These are phyloP conservation scores for Cercophora sp. DNA, from an alignment of 495 filamentous ascomycete species.

Conservation along the genomic window DNA sequence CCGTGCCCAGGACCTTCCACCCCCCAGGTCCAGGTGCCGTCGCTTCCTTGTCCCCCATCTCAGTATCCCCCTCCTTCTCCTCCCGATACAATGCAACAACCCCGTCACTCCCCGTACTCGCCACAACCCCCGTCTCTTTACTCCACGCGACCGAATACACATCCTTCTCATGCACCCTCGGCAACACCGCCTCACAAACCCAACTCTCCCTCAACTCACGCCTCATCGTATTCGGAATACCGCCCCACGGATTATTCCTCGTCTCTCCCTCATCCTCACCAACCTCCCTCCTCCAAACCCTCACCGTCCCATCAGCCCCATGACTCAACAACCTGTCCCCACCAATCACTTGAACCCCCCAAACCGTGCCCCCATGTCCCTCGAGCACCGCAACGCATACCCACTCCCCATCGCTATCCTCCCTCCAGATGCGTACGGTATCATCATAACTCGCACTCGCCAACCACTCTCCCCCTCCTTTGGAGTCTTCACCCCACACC, in stretches of 20 bases:
- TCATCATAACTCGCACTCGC: slow-evolving; percentile 90
- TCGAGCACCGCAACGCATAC: slow-evolving; percentile 76
- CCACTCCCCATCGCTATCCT: slow-evolving; percentile 88
- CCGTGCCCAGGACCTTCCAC: slow-evolving; percentile 65
- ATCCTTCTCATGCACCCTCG: slow-evolving; percentile 68
- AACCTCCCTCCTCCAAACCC: slow-evolving; percentile 69
- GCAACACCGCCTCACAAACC: slow-evolving; percentile 67
- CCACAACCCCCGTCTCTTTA: slow-evolving; percentile 64
- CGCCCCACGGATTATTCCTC: slow-evolving; percentile 28
- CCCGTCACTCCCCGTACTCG: slow-evolving; percentile 82
- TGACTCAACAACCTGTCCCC: slow-evolving; percentile 68
- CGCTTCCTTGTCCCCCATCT: slow-evolving; percentile 18
- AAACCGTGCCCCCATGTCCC: slow-evolving; percentile 79
- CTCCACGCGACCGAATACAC: slow-evolving; percentile 85
- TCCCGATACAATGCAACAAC: slow-evolving; percentile 76
- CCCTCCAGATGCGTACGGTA: slow-evolving; percentile 80
- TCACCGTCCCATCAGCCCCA: slow-evolving; percentile 72
- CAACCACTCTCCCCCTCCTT: slow-evolving; percentile 55
- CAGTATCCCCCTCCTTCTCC: slow-evolving; percentile 39
- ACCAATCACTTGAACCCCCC: slow-evolving; percentile 78
- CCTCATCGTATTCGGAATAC: slow-evolving; percentile 78
- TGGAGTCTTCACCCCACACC: slow-evolving; percentile 71
- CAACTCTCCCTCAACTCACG: slow-evolving; percentile 73
- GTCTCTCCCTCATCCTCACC: slow-evolving; percentile 47
- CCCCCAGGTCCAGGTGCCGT: slow-evolving; percentile 36